Conservation (phyloP, 139 green algal genomes). For the Volvox reticuliferus region DNA sequence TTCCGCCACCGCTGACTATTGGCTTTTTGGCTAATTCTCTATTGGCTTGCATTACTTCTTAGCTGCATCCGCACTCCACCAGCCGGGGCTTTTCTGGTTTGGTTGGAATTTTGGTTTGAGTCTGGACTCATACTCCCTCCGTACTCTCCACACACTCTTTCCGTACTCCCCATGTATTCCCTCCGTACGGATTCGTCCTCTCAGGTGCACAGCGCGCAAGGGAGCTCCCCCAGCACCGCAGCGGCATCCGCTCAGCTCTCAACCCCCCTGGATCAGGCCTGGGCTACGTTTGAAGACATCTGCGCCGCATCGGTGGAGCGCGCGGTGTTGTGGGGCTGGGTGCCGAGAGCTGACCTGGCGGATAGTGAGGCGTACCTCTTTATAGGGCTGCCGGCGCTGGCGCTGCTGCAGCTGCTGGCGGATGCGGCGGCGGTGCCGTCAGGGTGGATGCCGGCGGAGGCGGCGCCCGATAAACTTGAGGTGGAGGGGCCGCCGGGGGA, state of each 20-base stretch:
- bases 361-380: constrained; percentile 47
- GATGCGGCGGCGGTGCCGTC: constrained; percentile 12
- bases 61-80: no score
- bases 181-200: not conserved
- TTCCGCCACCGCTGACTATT: no score
- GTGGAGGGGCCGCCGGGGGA: not conserved
- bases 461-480: not conserved
- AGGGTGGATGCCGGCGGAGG: not conserved
- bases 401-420: constrained; percentile 30
- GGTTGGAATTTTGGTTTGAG: no score
- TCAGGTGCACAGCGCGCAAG: not conserved
- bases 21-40: no score
- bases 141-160: no score
- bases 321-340: constrained; percentile 25
- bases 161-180: not conserved
- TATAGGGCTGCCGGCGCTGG: constrained; percentile 37
- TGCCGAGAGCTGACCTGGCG: constrained; percentile 5
- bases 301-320: not conserved
- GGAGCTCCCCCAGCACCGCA: not conserved
- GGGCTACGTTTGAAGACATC: constrained; percentile 17
- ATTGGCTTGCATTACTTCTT: no score
- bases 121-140: no score
- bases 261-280: constrained; percentile 22
- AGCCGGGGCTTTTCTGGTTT: no score
- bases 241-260: not conserved